These are phyloP conservation scores for Axilococcus clingmanii DNA, from an alignment of 139 green algal species.

Conservation along the genomic window DNA sequence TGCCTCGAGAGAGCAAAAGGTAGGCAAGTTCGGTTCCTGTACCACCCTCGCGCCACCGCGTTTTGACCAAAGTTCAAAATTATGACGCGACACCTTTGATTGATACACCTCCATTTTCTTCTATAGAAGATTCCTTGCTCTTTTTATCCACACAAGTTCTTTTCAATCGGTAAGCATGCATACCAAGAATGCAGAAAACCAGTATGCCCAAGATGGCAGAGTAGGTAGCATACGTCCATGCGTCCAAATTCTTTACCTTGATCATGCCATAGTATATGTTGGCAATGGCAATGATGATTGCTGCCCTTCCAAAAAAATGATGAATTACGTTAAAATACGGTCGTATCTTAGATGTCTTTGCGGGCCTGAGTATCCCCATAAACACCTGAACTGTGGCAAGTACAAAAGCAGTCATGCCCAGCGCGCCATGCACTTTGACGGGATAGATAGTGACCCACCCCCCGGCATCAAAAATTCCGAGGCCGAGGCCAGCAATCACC, in stretches of 20 bases:
- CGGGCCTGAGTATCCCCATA: background rate
- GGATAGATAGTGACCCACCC: background rate
- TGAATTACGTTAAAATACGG: background rate
- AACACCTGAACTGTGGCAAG: conserved; percentile 5
- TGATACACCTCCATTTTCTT: too few species aligned
- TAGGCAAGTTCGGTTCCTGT: too few species aligned
- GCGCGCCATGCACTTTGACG: conserved; percentile 1
- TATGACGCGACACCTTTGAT: too few species aligned
- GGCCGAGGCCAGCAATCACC: conserved; percentile 1
- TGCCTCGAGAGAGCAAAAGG: too few species aligned
- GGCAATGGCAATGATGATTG: background rate
- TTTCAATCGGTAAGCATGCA: too few species aligned
- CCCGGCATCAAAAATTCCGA: too few species aligned
- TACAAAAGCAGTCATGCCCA: conserved; percentile 1
- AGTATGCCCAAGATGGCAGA: background rate
- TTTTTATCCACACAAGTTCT: too few species aligned
- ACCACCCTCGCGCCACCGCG: too few species aligned
- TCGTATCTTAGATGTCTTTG: background rate
- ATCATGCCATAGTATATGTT: conserved; percentile 12
- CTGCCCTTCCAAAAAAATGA: background rate
- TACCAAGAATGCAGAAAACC: too few species aligned
- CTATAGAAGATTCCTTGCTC: too few species aligned
- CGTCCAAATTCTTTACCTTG: background rate
- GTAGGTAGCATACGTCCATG: background rate
- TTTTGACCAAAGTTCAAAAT: too few species aligned